These are phyloP conservation scores for Alternaria incomplexa DNA, from an alignment of 2,329 filamentous ascomycete species.

Conservation along the genomic window DNA sequence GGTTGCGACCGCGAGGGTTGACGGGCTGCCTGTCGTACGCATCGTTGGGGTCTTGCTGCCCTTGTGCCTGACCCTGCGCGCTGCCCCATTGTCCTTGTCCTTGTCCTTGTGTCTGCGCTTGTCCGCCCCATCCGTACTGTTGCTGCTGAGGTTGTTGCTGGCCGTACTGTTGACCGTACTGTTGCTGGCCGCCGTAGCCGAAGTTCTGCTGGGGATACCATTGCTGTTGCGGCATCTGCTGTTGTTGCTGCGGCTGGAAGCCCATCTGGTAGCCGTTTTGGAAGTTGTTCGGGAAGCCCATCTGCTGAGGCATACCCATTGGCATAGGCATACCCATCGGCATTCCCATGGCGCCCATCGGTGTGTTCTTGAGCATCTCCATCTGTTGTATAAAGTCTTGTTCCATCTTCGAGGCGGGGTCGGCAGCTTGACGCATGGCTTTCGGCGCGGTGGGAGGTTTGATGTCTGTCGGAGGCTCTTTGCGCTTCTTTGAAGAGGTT, in stretches of 20 bases:
- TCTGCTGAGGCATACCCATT: conserved; percentile 17
- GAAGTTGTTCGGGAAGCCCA: conserved; percentile 1
- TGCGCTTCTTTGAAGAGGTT: conserved; percentile 72
- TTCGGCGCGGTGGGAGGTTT: conserved; percentile 54
- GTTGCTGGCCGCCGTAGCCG: conserved; percentile 12
- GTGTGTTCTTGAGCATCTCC: conserved; percentile 51
- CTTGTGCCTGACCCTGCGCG: background rate
- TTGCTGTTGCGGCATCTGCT: conserved; percentile 4
- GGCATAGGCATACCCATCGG: conserved; percentile 13
- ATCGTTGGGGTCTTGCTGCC: conserved; percentile 46
- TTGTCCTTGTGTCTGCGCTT: background rate
- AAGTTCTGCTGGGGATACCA: conserved; percentile 63
- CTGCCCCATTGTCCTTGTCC: conserved; percentile 9
- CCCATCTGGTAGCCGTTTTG: conserved; percentile 19
- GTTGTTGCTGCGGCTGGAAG: conserved; percentile 9
- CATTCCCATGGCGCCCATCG: conserved; percentile 44
- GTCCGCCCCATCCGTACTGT: conserved; percentile 17
- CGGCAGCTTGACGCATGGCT: conserved; percentile 61
- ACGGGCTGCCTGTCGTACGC: conserved; percentile 96
- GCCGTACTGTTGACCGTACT: conserved; percentile 5
- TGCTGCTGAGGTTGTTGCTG: conserved; percentile 16
- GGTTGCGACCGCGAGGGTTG: conserved; percentile 85
- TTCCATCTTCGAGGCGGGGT: conserved; percentile 51
- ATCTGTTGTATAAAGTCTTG: conserved; percentile 54
- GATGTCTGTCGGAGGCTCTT: conserved; percentile 72